Evolutionary conservation across 805 yeast genomes (phyloP).

Genomic region (Osmozyma mogii): DNA sequence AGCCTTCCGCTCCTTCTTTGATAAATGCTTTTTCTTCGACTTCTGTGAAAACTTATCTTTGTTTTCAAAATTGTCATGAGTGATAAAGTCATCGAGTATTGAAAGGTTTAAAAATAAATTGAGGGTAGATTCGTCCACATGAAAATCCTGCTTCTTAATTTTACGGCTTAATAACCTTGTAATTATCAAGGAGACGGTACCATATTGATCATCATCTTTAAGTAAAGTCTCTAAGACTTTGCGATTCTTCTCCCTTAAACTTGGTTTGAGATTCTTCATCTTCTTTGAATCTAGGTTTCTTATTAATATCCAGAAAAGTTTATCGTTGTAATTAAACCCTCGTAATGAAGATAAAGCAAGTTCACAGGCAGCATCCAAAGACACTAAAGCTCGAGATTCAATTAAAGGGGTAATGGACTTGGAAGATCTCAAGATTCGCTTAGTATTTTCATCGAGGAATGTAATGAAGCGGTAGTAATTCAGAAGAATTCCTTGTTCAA

Average conservation of each 20-base stretch:
- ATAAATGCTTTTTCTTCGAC: slow-evolving; percentile 73
- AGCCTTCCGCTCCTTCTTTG: slow-evolving; percentile 83
- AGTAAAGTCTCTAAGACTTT: slow-evolving; percentile 64
- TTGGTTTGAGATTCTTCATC: no score
- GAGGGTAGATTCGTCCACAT: slow-evolving; percentile 77
- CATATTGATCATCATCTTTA: slow-evolving; percentile 67
- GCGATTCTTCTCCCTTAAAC: no score
- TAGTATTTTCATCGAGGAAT: slow-evolving; percentile 31
- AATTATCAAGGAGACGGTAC: slow-evolving; percentile 71
- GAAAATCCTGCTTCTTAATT: slow-evolving; percentile 62
- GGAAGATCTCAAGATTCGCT: slow-evolving; percentile 7
- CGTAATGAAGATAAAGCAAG: slow-evolving; percentile 53
- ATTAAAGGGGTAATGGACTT: slow-evolving; percentile 21
- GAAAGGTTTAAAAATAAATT: slow-evolving; percentile 64
- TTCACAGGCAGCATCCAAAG: slow-evolving; percentile 66
- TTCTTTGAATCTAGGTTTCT: no score
- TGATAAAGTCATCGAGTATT: slow-evolving; percentile 64
- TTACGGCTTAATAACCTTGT: slow-evolving; percentile 62
- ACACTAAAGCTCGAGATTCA: no score
- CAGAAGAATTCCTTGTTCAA: slow-evolving; percentile 69
- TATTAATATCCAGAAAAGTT: slow-evolving; percentile 57
- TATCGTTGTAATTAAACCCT: slow-evolving; percentile 77
- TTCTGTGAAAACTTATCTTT: slow-evolving; percentile 35
- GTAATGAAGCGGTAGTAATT: slow-evolving; percentile 65
- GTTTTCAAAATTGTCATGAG: slow-evolving; percentile 38